Conservation (phyloP, 371 early-diverging fungal species). For the Haplosporangium sp. region DNA sequence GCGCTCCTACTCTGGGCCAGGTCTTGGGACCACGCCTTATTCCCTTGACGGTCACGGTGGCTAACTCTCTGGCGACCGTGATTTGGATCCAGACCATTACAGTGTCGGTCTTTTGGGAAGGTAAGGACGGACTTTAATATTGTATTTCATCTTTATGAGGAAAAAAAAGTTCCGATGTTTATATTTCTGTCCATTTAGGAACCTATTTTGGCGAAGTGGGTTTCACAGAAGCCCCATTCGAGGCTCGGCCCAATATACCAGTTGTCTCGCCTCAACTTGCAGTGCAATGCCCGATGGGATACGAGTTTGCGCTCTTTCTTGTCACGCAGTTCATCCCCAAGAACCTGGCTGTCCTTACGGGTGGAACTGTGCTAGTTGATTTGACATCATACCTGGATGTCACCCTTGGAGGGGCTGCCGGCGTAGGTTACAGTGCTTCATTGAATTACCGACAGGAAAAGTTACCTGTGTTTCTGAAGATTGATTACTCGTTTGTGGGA, state of each 20-base stretch:
- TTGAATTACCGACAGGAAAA: conserved; percentile 29
- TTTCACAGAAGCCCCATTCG: too few relatives aligned
- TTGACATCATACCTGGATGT: conserved; percentile 25
- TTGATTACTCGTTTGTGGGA: conserved; percentile 20
- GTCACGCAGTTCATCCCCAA: conserved; percentile 28
- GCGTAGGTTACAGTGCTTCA: conserved; percentile 10
- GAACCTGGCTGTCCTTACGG: conserved; percentile 36
- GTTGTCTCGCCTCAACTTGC: conserved; percentile 1
- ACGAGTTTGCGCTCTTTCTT: conserved; percentile 42
- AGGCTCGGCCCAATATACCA: too few relatives aligned
- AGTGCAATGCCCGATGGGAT: conserved; percentile 34
- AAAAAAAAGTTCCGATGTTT: neutral
- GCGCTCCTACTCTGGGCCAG: conserved; percentile 25
- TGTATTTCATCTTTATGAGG: too few relatives aligned
- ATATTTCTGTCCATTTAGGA: too few relatives aligned
- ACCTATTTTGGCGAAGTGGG: neutral
- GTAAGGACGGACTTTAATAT: too few relatives aligned
- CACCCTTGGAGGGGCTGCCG: conserved; percentile 26
- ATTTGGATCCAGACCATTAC: conserved; percentile 18
- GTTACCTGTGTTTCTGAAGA: conserved; percentile 40
- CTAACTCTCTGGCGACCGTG: conserved; percentile 33
- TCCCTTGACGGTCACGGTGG: conserved; percentile 15
- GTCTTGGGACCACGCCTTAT: conserved; percentile 46
- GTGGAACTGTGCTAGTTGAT: conserved; percentile 25
- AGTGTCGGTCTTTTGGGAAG: conserved; percentile 30